These are phyloP conservation scores for Papiliotrema fonsecae DNA, from an alignment of 1,284 basidiomycete species.

Conservation along the genomic window DNA sequence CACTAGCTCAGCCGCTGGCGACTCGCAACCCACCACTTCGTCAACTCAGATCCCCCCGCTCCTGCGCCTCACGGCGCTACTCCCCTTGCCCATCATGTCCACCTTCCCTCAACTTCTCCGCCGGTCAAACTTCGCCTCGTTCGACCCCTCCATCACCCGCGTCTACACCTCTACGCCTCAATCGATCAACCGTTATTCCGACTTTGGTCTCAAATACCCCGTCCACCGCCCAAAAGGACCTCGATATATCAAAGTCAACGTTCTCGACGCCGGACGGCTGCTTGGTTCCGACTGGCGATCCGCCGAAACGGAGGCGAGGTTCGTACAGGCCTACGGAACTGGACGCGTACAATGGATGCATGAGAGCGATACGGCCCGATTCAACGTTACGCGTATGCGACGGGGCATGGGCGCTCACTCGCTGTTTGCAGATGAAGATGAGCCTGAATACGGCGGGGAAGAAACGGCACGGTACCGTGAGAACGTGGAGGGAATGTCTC, in stretches of 20 bases:
- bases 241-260: constrained; percentile 35
- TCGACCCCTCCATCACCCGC: constrained; percentile 45
- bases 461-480: constrained; percentile 24
- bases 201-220: constrained; percentile 45
- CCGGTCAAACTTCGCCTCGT: constrained; percentile 38
- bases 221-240: constrained; percentile 26
- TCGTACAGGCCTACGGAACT: constrained; percentile 41
- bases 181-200: constrained; percentile 26
- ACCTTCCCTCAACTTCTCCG: constrained; percentile 40
- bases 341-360: constrained; percentile 32
- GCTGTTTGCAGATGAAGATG: background rate
- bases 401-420: too few species aligned
- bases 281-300: constrained; percentile 37
- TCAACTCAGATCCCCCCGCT: background rate
- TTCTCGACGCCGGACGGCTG: constrained; percentile 35
- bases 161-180: constrained; percentile 43
- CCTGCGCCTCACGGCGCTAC: background rate
- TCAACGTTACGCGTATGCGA: too few species aligned
- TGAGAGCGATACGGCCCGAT: constrained; percentile 3
- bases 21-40: too few species aligned
- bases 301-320: constrained; percentile 44
- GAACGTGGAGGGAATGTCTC: constrained; percentile 43
- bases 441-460: background rate
- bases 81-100: constrained; percentile 20
- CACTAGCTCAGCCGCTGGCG: too few species aligned